Base-by-base conservation (phyloP, 768 basidiomycete genomes). In the Xerocomellus chrysenteron region DNA sequence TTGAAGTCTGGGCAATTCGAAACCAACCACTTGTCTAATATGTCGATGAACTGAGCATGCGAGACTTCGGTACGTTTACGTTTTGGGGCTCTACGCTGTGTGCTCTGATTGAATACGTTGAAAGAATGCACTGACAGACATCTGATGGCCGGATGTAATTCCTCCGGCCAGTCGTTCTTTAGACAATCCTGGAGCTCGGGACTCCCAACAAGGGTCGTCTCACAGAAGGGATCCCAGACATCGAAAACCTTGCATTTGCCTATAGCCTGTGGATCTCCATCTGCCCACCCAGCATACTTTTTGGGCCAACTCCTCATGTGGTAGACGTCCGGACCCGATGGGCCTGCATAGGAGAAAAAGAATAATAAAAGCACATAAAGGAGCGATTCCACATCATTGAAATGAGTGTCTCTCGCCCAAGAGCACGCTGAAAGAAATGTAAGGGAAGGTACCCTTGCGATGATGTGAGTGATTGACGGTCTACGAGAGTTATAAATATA, bases 341-440 rank as follows among this genome's bases (percentile, higher is more conserved):
- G 57, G 0, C 55, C 45, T 1, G 36, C 44, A 13, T 63, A 58
- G 0, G 56, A 55, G 21, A 61, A 57, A 42, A 61, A 59, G 53
- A 61, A 61, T 9, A 64, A 21, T 5, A 59, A 30, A 3, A 61
- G 37, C 5, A 63, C 59, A 10, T 63, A 65, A 26, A 63, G 46
- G 26, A 65, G 59, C 2, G 62, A 64, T 8, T 61, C 62, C 12
- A 63, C 42, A 7, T 65, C 59, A 44, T 64, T 53, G 6, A 48
- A 56, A 11, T 50, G 59, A 51, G 41, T 58, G 62, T n/a, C 5
- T 35, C 11, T 32, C 5, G 24, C 54, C 54, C 5, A 63, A 35
- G 2, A 60, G 57, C 1, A 61, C 57, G 7, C 44, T 56, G 19
- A 35, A 50, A 1, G 63, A 63, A 26, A 58, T 58, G 16, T 63